Evolutionary conservation across 441 rosid species (phyloP).

Genomic region (Croton setiger): DNA sequence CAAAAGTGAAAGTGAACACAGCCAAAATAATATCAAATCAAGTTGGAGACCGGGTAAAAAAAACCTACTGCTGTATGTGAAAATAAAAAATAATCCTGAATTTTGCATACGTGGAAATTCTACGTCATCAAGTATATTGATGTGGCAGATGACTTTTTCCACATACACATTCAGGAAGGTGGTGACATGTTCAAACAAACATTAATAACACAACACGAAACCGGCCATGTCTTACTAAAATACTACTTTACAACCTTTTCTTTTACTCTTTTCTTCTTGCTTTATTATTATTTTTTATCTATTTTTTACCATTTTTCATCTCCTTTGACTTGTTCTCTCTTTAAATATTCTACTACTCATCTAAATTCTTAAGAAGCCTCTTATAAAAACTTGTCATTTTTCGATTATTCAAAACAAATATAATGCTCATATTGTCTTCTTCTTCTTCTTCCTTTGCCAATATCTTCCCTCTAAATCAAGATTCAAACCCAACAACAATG

Average conservation of each 20-base stretch:
- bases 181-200: conserved; percentile 57
- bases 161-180: neutral
- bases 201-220: conserved; percentile 32
- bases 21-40: too few relatives aligned
- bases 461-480: neutral
- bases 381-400: conserved; percentile 4
- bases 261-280: conserved; percentile 21
- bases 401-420: conserved; percentile 7
- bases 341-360: conserved; percentile 16
- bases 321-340: conserved; percentile 53
- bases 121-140: conserved; percentile 11
- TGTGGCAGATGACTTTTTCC: conserved; percentile 42
- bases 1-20: too few relatives aligned
- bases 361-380: neutral
- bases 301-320: conserved; percentile 1
- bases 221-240: conserved; percentile 21
- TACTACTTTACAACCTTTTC: neutral
- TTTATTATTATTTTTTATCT: neutral
- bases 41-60: neutral
- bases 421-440: conserved; percentile 20
- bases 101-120: conserved; percentile 13
- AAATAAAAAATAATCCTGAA: neutral
- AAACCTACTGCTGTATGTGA: too few relatives aligned
- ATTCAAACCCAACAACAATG: conserved; percentile 23
- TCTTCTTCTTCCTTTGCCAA: neutral